A percentile compares a stretch with the other conserved stretches of the same genome.
Conservation (phyloP, 148 eudicot species). For the Rhododendron vialii region DNA sequence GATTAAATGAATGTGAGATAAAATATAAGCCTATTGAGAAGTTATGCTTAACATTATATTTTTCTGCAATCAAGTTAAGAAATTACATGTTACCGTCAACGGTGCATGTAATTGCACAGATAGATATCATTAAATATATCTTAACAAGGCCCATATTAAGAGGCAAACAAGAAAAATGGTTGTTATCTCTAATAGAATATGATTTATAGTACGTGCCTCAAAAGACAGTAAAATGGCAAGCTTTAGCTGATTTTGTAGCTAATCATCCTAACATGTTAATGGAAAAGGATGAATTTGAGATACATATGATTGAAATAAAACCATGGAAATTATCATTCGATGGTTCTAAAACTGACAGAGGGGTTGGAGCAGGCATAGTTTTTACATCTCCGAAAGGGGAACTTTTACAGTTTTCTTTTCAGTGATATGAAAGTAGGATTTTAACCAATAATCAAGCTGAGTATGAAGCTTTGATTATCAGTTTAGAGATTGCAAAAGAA, state of each 20-base stretch:
- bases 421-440: background rate
- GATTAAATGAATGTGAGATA: background rate
- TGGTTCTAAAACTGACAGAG: background rate
- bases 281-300: background rate
- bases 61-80: background rate
- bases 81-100: background rate
- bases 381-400: background rate
- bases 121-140: too few species aligned
- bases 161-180: background rate
- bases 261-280: background rate
- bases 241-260: background rate
- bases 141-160: background rate
- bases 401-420: background rate
- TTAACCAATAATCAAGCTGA: background rate
- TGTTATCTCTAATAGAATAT: background rate
- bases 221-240: too few species aligned
- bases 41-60: background rate
- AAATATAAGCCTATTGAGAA: too few species aligned
- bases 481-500: background rate
- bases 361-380: background rate
- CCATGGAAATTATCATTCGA: background rate
- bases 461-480: too few species aligned
- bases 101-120: background rate
- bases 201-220: background rate
- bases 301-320: background rate